Base-by-base conservation (phyloP, 495 filamentous ascomycete genomes). In the Tuber indicum region DNA sequence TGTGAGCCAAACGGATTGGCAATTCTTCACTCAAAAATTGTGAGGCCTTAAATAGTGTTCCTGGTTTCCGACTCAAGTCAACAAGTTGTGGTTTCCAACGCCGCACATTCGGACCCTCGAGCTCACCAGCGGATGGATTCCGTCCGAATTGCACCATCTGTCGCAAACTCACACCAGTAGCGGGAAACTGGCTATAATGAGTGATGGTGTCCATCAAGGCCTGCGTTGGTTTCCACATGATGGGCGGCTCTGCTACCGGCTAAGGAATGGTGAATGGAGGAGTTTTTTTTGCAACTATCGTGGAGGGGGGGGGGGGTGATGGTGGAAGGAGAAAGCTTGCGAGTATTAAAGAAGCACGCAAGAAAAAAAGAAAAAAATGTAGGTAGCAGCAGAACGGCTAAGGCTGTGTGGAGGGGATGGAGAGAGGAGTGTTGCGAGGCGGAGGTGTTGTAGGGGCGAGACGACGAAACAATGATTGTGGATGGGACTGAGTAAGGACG, bases 81-180 rank as follows among this genome's bases (percentile, higher is more conserved):
- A 77, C 77, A 75, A 72, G 77, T 47, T 73, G 47, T 71, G 72
- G 74, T 74, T 75, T 47, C 75, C 49, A 78, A 75, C 73, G 77
- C 74, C 70, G 74, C 70, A 77, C 75, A 75, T 75, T 82, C 78
- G 75, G 72, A 75, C 73, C 76, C 39, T 32, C 47, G 75, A 32
- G 71, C 89, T 75, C 85, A 97, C 94, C 94, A 81, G 90, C 91
- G 17, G 93, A 96, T 41, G 94, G 94, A 81, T 88, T 90, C 84
- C 96, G 93, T 74, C 96, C 96, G 86, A 98, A 99, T 85, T 98
- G 96, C 72, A 99, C 96, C 96, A 98, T 98, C 87, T 99, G 96
- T 84, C 96, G 89, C 84, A 99, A 87, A 82, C 94, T 97, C 81
- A 97, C 94, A 78, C 96, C 96, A 58, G 96, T 99, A 76, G 96